Evolutionary conservation across 768 basidiomycete genomes (phyloP), one percentile per base, ranked within the genome.

Genomic region (Calocybe indica): DNA sequence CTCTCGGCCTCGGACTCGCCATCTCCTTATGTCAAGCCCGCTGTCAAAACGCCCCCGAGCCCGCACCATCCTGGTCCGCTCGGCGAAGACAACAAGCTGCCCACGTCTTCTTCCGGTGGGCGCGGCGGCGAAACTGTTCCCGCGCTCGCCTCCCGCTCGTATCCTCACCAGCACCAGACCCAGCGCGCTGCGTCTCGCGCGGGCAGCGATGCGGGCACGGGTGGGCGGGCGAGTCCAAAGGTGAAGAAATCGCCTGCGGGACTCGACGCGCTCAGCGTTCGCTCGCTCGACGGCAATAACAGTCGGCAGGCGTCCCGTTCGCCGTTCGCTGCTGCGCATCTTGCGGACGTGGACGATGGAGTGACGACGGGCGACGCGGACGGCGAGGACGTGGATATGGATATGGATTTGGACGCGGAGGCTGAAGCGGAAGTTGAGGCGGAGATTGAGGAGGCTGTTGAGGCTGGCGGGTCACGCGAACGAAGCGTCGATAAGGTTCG

Each of bases 361-460:
- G 15, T 36, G 56, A 9, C 49, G 43, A 1, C 50, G 37, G n/a
- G 51, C 34, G 38, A 53, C 30, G 37, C 42, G 7, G 52, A 55
- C 35, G 45, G 45, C 28, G 40, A 58, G 5, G 63, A 64, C 43
- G 59, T 52, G n/a, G 72, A 72, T 46, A 74, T 58, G 1, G 63
- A 64, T 42, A 58, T 52, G n/a, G 72, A 72, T 46, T 73, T 58
- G 1, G 73, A 74, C 9, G 68, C 51, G 7, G 72, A 73, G 22
- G 70, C 55, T 46, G 72, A 73, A 10, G 64, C 59, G 7, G 70
- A 66, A 33, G 57, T 57, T 4, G 67, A 61, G 38, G 57, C 51
- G 10, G 49, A 56, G 43, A 46, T 57, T 30, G 56, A 55, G 69
- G 60, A 22, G 49, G 34, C 40, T 47, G 3, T 54, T 40, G 30